Evolutionary conservation across 163 green algal genomes (phyloP).

Genomic region (Scenedesmus sp.): DNA sequence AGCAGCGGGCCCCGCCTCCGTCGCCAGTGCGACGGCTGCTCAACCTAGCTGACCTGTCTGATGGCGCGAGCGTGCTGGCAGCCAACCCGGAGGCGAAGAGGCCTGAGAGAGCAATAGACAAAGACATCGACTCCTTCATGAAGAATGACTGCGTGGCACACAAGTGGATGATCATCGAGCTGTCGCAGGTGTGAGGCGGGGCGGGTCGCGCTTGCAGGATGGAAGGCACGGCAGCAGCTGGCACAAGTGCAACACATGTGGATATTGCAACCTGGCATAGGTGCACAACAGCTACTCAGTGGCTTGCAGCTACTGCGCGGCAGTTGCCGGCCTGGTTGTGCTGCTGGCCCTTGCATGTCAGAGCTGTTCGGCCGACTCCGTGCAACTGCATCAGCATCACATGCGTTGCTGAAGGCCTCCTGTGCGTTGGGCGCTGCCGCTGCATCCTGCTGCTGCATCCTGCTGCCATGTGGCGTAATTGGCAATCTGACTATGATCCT

Average conservation of each 20-base stretch:
- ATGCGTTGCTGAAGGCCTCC: no score
- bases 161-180: slow-evolving; percentile 89
- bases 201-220: background rate
- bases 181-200: slow-evolving; percentile 72
- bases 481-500: background rate
- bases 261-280: no score
- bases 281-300: no score
- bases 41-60: slow-evolving; percentile 51
- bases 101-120: slow-evolving; percentile 78
- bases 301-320: no score
- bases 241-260: no score
- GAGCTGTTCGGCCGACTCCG: no score
- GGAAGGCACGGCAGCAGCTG: background rate
- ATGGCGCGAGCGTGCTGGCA: slow-evolving; percentile 77
- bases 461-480: background rate
- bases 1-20: background rate
- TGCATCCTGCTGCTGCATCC: background rate
- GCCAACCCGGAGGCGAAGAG: slow-evolving; percentile 84
- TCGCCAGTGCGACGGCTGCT: slow-evolving; percentile 43
- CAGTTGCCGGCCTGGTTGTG: no score
- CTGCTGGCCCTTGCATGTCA: no score
- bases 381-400: no score
- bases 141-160: slow-evolving; percentile 79
- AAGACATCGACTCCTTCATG: slow-evolving; percentile 86
- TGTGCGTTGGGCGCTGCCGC: background rate